Base-by-base conservation (phyloP, 441 rosid genomes). In the Populus hybrid region DNA sequence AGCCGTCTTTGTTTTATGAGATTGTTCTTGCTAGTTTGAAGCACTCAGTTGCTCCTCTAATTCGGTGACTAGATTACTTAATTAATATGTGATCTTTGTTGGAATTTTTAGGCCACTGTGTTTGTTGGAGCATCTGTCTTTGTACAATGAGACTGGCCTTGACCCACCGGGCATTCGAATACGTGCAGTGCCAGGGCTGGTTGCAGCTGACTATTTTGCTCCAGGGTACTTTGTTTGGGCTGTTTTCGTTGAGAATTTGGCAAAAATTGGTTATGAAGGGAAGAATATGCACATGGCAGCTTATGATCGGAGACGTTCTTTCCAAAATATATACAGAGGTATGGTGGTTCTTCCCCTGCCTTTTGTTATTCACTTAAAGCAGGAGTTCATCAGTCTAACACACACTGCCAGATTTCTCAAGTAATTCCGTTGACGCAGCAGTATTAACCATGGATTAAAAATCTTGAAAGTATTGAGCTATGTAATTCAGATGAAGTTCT, bases 271-370 rank as follows among this genome's bases (percentile, higher is more conserved):
- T 26, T 90, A 92, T 77, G 94, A 88, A 68, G 92, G 81, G 50
- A 92, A 89, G 82, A 90, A 86, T 71, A 64, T 92, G 81, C 85
- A 90, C 59, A 90, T 92, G 97, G 94, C 90, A 66, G 88, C 93
- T 53, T 92, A 90, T 79, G 97, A 92, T 71, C 89, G 97, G 97
- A 88, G 97, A 74, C 83, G 90, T 9, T 90, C 97, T 64, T 92
- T 92, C 82, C 94, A 92, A 74, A 92, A n/a, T n/a, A n/a, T n/a
- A 92, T 74, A 89, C 95, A 71, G 94, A 91, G 95, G 94, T 87
- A 79, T 56, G 23, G 26, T 36, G 42, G 21, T 73, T 75, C 72
- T 65, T 80, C 69, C 76, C 70, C 74, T 38, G n/a, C 50, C 71
- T 76, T 64, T 74, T 72, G 64, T 33, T 36, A 64, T 31, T 4